A percentile compares a stretch with the other conserved stretches of the same genome.
phyloP scores from a whole-genome alignment of 2,329 filamentous ascomycete species.

The Trichoderma sp. region DNA sequence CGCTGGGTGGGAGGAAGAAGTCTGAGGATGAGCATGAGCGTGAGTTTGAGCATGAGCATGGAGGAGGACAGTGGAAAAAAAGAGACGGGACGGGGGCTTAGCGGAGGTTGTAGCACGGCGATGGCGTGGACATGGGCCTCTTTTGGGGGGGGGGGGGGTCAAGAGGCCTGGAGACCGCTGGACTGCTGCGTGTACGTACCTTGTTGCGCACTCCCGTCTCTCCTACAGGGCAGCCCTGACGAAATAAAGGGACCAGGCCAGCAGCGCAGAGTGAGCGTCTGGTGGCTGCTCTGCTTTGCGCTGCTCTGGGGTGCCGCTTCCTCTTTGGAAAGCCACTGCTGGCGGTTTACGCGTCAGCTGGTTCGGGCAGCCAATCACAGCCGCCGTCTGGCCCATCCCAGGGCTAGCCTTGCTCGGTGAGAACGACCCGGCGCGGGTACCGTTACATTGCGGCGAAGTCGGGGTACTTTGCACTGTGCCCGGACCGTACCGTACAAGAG shows the following conservation, averaged over 20 bases:
- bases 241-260: slow-evolving; percentile 36
- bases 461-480: slow-evolving; percentile 24
- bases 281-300: slow-evolving; percentile 15
- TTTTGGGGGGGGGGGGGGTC: slow-evolving; percentile 24
- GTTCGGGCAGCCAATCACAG: slow-evolving; percentile 38
- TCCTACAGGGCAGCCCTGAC: slow-evolving; percentile 29
- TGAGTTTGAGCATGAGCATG: background rate
- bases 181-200: slow-evolving; percentile 5
- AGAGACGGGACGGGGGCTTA: slow-evolving; percentile 23
- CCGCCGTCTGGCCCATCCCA: slow-evolving; percentile 30
- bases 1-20: background rate
- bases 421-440: slow-evolving; percentile 33
- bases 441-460: slow-evolving; percentile 33
- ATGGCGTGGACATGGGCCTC: slow-evolving; percentile 16
- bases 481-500: too few species aligned
- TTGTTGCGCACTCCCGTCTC: slow-evolving; percentile 4
- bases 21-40: background rate
- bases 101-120: slow-evolving; percentile 20
- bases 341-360: slow-evolving; percentile 46
- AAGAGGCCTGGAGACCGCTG: background rate
- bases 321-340: slow-evolving; percentile 30
- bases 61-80: slow-evolving; percentile 11
- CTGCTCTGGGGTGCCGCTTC: slow-evolving; percentile 30
- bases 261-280: background rate
- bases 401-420: slow-evolving; percentile 31